Base-by-base conservation (phyloP, 441 rosid species). In the Gossypium davidsonii region DNA sequence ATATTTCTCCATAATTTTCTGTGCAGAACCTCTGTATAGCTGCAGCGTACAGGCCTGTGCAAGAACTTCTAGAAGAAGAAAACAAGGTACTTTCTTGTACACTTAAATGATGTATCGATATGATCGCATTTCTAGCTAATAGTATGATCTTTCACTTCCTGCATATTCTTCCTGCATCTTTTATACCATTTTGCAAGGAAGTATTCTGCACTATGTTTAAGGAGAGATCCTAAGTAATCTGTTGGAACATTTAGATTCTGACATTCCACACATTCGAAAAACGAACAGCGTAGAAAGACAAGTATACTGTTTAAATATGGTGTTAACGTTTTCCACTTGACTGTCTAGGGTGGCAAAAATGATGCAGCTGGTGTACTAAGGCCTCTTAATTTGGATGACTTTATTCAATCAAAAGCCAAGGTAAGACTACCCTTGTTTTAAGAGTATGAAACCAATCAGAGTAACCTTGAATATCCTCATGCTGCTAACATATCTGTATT, bases 41-140 rank as follows among this genome's bases (percentile, higher is more conserved):
- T 71, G 97, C 97, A 68, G 99, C 98, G 23, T 94, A 94, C 83
- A 83, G 90, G 72, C 97, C 98, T 37, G 94, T 92, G 21, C 94
- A 94, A 83, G 97, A 94, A 83, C 87, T 94, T 75, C 74, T 92
- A 53, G 93, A 89, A 73, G 85, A 88, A 77, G 99, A 91, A 86
- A 85, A 76, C 68, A 80, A 83, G 92, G 96, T 90, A 76, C 61
- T 23, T 42, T 49, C 39, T 61, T 70, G 64, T 71, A 63, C 56
- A 60, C 64, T 70, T 62, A 17, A 23, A 69, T 51, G 67, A 25
- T 48, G 37, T 26, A 25, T 66, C 2, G 2, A 46, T 67, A n/a
- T n/a, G 42, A 25, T 48, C 0, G 42, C 4, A 12, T 21, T 46
- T 67, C n/a, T 67, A 25, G 71, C n/a, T 67, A 7, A 66, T 18